Conservation (phyloP, 768 basidiomycete genomes). For the Naganishia randhawae region DNA sequence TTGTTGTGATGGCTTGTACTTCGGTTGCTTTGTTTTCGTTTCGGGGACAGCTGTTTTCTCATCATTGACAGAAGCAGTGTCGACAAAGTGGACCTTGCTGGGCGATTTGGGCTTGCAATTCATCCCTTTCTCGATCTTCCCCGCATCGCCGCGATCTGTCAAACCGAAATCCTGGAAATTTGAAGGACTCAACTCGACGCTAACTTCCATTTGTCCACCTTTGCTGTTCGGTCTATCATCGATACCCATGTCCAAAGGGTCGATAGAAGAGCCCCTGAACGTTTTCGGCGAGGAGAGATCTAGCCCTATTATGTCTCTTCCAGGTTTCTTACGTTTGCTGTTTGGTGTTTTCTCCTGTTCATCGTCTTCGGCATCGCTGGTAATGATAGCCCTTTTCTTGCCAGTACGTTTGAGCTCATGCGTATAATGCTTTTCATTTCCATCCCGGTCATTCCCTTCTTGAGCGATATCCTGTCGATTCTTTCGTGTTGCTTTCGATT, state of each 20-base stretch:
- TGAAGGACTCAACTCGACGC: slow-evolving; percentile 15
- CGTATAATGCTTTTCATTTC: neutral
- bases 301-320: neutral
- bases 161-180: neutral
- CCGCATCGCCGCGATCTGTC: neutral
- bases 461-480: neutral
- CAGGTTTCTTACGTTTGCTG: slow-evolving; percentile 22
- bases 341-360: neutral
- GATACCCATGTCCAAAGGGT: slow-evolving; percentile 22
- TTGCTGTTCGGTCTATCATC: neutral
- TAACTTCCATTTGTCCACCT: slow-evolving; percentile 10
- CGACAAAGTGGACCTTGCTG: slow-evolving; percentile 13
- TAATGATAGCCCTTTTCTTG: slow-evolving; percentile 27
- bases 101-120: neutral
- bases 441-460: neutral
- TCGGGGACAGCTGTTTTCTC: neutral
- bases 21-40: neutral
- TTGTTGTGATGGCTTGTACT: neutral
- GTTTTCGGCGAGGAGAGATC: neutral
- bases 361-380: slow-evolving; percentile 24
- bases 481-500: neutral
- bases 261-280: slow-evolving; percentile 12
- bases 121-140: neutral
- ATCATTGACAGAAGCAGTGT: neutral
- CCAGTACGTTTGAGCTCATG: neutral